phyloP scores from a whole-genome alignment of 2,329 filamentous ascomycete genomes.

The Aspergillus sergii region DNA sequence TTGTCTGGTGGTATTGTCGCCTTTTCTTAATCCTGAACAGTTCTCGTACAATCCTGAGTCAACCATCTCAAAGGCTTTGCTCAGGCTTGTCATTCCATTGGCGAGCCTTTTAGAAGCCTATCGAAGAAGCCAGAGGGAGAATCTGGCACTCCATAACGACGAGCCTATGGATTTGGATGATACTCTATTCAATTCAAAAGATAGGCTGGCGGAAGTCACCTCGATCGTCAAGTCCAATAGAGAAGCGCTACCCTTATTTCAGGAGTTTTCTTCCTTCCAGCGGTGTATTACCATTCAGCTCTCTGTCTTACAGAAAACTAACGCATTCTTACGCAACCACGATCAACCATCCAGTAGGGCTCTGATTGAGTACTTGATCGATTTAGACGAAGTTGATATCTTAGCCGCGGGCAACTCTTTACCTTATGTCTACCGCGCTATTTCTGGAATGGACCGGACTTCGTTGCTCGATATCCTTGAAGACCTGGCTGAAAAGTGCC shows the following conservation, averaged over 20 bases:
- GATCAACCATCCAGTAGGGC: conserved; percentile 5
- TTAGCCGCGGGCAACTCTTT: conserved; percentile 37
- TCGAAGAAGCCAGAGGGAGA: conserved; percentile 24
- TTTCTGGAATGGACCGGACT: conserved; percentile 30
- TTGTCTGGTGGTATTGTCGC: conserved; percentile 37
- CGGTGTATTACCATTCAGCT: conserved; percentile 39
- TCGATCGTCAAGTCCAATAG: conserved; percentile 35
- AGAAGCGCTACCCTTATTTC: conserved; percentile 32
- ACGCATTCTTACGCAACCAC: conserved; percentile 9
- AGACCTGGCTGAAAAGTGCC: conserved; percentile 50
- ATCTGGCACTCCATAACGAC: conserved; percentile 14
- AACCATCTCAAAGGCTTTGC: conserved; percentile 27
- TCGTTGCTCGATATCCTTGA: conserved; percentile 51
- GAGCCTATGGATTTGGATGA: conserved; percentile 50
- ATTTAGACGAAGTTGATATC: conserved; percentile 41
- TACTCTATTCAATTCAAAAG: conserved; percentile 31
- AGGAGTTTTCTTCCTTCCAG: conserved; percentile 39
- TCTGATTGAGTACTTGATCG: conserved; percentile 40
- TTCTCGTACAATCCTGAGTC: conserved; percentile 19
- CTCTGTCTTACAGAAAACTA: conserved; percentile 30
- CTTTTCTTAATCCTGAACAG: conserved; percentile 31
- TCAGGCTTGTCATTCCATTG: conserved; percentile 31
- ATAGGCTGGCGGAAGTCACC: conserved; percentile 24
- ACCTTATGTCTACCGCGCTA: conserved; percentile 33
- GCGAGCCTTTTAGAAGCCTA: conserved; percentile 34